Base-by-base conservation (phyloP, 306 rosid species). In the Gastrolobium bilobum region DNA sequence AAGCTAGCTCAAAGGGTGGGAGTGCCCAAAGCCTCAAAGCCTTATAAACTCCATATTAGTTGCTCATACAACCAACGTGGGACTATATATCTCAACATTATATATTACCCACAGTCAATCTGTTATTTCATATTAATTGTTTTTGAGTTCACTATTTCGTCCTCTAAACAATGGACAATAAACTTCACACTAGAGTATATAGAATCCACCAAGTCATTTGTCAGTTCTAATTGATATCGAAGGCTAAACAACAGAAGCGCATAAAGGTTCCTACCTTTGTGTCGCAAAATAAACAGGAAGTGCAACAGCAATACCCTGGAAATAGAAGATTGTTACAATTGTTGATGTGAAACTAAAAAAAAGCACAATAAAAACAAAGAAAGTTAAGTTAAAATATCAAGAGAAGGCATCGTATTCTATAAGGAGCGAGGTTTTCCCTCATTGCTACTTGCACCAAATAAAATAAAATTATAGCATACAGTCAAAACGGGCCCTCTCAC, bases 231-330 rank as follows among this genome's bases (percentile, higher is more conserved):
- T 57, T 50, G 34, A 30, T 39, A 42, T 6, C 26, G 34, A 57
- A 79, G 52, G 15, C 42, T 4, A 37, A 43, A 70, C 39, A 51
- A 14, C 10, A 3, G 50, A 5, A 52, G 10, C 50, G 39, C 15
- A 35, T 42, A 57, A 33, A 76, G 66, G 77, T 61, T 82, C 70
- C 78, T 73, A 73, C 98, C 94, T 90, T 78, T 94, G 84, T 33
- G 97, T 92, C 0, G 93, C 98, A 79, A 89, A 92, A 82, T 94
- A 94, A 63, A 94, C 85, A 46, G 98, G 98, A 85, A 94, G 98
- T 3, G 98, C 97, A 43, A 94, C 98, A 53, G 94, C 97, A 74
- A 91, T 88, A 56, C 97, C 97, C 97, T 89, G 82, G 8, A 73
- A 76, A 79, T 15, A 77, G 7, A 85, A 62, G 47, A 51, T 43